These are phyloP conservation scores for Boletellus sp. DNA, from an alignment of 768 basidiomycete genomes.

Conservation along the genomic window DNA sequence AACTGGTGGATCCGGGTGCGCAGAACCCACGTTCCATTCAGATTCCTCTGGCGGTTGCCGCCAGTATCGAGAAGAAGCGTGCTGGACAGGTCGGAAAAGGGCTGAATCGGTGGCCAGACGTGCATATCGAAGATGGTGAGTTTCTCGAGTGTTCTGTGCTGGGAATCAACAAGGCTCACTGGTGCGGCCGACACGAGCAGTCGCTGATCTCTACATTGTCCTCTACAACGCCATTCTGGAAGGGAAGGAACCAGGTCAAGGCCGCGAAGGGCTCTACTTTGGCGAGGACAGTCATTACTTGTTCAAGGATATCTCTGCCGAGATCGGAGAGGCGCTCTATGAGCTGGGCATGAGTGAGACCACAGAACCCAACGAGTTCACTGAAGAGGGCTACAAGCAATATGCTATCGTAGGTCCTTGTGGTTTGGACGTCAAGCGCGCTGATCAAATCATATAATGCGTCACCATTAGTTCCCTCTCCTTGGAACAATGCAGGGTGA, in stretches of 20 bases:
- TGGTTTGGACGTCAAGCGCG: not conserved
- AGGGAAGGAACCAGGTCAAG: conserved; percentile 15
- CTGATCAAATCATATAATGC: not conserved
- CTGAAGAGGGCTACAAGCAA: conserved; percentile 19
- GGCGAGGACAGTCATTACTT: conserved; percentile 48
- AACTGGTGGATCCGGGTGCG: conserved; percentile 40
- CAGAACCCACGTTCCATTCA: conserved; percentile 54
- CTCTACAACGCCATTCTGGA: conserved; percentile 39
- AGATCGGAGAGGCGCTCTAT: conserved; percentile 35
- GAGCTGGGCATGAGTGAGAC: conserved; percentile 17
- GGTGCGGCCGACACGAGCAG: conserved; percentile 3
- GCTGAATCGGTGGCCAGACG: conserved; percentile 57
- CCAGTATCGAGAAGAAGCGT: conserved; percentile 45
- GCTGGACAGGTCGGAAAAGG: conserved; percentile 59
- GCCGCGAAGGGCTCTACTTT: conserved; percentile 52
- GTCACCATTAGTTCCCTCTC: conserved; percentile 7
- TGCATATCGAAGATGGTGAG: conserved; percentile 48
- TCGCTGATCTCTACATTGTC: conserved; percentile 40
- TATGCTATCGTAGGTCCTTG: conserved; percentile 2
- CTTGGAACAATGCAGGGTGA: conserved; percentile 23
- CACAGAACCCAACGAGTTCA: conserved; percentile 41
- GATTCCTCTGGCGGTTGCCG: conserved; percentile 47
- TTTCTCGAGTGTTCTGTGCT: not conserved
- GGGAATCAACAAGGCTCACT: not conserved
- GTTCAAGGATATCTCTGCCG: conserved; percentile 41